Percentiles rank a stretch among this genome's conserved stretches.
Conservation (phyloP, 257 asterid genomes). For the Linaria vulgaris region DNA sequence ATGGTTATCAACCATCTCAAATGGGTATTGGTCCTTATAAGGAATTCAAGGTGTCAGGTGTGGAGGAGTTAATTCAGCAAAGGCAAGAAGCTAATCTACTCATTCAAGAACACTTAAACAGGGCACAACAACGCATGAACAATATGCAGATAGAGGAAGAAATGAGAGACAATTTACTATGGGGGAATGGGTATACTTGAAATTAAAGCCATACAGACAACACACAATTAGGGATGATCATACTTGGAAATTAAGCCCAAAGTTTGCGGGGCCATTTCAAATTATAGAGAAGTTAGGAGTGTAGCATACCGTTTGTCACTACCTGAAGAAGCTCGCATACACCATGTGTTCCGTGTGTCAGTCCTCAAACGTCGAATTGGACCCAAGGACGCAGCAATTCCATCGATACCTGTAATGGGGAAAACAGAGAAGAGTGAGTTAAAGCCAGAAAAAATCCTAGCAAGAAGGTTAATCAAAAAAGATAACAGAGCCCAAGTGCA, state of each 20-base stretch:
- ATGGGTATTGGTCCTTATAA: not conserved
- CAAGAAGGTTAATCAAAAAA: not conserved
- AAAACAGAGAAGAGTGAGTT: too few relatives aligned
- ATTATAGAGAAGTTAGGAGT: not conserved
- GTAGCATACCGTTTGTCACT: not conserved
- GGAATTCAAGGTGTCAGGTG: not conserved
- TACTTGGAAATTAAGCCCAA: not conserved
- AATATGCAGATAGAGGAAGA: not conserved
- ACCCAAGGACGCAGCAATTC: accelerated
- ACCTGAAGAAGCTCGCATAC: not conserved
- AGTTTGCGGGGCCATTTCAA: not conserved
- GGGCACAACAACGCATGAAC: not conserved
- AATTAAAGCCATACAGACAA: not conserved
- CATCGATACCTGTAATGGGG: not conserved
- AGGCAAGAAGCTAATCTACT: not conserved
- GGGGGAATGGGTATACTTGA: not conserved
- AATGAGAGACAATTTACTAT: not conserved
- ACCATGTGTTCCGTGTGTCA: not conserved
- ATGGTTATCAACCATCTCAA: not conserved
- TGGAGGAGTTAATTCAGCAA: not conserved
- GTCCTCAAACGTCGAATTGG: not conserved
- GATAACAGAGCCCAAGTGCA: too few relatives aligned
- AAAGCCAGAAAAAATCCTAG: not conserved
- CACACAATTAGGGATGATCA: not conserved
- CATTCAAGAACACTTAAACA: not conserved